phyloP scores from a whole-genome alignment of 768 basidiomycete species.

The Lactarius vividus region DNA sequence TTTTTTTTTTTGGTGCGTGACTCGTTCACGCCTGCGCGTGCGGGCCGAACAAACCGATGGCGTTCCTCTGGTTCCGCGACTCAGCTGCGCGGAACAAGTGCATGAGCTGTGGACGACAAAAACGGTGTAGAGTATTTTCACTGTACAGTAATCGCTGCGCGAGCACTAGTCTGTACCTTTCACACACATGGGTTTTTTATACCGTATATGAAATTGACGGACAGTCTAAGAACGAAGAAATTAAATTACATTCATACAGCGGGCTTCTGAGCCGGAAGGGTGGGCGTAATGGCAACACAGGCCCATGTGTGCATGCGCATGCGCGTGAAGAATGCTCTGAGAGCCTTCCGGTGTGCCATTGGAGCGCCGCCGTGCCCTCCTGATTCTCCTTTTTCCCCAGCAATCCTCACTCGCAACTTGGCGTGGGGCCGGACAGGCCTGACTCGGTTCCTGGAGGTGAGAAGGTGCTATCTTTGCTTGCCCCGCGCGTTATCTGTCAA shows the following conservation, averaged over 20 bases:
- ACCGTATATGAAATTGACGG: neutral
- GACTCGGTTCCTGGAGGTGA: neutral
- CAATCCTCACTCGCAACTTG: neutral
- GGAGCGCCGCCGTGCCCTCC: neutral
- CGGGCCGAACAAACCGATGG: conserved; percentile 18
- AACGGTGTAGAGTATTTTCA: neutral
- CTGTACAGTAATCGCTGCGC: neutral
- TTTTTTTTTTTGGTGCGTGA: neutral
- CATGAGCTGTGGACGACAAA: neutral
- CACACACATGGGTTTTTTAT: neutral
- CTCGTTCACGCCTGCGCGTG: neutral
- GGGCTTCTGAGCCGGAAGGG: neutral
- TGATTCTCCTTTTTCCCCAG: neutral
- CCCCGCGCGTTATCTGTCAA: conserved; percentile 3
- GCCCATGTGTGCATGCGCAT: neutral
- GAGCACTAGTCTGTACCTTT: neutral
- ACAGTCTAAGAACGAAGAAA: neutral
- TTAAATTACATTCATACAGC: neutral
- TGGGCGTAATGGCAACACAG: neutral
- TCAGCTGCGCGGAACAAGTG: conserved; percentile 4
- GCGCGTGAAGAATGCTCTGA: neutral
- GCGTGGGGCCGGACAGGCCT: conserved; percentile 8
- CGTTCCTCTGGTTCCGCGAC: conserved; percentile 1
- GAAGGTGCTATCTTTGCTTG: conserved; percentile 3
- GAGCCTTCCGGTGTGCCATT: neutral